Base-by-base conservation (phyloP, 2,329 filamentous ascomycete genomes). In the Monosporascus sp. region DNA sequence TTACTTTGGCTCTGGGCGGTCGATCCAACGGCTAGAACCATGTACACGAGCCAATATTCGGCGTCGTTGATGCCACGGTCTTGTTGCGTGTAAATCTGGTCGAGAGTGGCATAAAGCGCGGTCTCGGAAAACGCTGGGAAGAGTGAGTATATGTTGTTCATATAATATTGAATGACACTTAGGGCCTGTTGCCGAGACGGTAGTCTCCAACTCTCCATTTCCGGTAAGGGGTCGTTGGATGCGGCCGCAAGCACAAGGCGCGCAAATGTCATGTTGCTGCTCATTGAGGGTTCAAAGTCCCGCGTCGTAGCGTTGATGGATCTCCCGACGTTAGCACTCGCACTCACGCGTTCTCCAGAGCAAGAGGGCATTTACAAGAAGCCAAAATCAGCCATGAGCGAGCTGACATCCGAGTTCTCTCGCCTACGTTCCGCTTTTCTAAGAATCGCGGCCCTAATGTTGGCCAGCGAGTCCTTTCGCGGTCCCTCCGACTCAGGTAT, bases 251-350 rank as follows among this genome's bases (percentile, higher is more conserved):
- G 75, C 24, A 97, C 88, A 20, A 97, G 80, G 37, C 90, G 86
- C 26, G 91, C 90, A 77, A 97, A 97, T 0, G 91, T 96, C 82
- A 96, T 95, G 64, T 90, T 91, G 56, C 43, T 46, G 20, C 85
- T 88, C 31, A 88, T 86, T 54, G 92, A 91, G 8, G 91, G 88
- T 68, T 96, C 91, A 66, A 97, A 97, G 70, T 97, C 94, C 66
- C 91, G 83, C 1, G 92, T 93, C 0, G 92, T 97, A 27, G 94
- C 92, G 74, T 96, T 96, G 66, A 99, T 90, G 5, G 93, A 91
- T 52, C 91, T 94, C 63, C 17, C 48, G 43, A 37, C 17, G 36
- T 54, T 45, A 59, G 55, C 58, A 59, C 56, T 48, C 48, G 41
- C 48, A 24, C 41, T 37, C 34, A 37, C 48, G 46, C n/a, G 3